These are phyloP conservation scores for Podila epicladia DNA, from an alignment of 192 early-diverging fungal species.

Conservation along the genomic window DNA sequence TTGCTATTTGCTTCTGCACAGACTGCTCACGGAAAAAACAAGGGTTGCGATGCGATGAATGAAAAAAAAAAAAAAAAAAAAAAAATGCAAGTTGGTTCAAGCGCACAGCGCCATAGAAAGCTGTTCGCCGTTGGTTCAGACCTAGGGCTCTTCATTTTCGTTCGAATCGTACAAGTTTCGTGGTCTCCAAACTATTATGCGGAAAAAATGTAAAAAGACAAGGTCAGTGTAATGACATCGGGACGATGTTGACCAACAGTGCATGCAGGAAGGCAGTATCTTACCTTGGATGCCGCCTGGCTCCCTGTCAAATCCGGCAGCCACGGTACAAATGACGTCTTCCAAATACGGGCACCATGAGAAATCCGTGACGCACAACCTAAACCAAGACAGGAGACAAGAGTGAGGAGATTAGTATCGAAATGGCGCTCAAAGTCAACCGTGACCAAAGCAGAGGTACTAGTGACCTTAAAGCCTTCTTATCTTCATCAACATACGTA, in stretches of 20 bases:
- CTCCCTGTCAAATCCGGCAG: conserved; percentile 3
- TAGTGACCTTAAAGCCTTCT: no score
- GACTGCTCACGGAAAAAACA: no score
- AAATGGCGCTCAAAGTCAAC: background rate
- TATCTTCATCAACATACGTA: background rate
- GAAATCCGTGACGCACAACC: conserved; percentile 23
- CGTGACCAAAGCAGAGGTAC: background rate
- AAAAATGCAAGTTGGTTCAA: no score
- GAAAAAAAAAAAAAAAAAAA: no score
- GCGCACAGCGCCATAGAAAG: no score
- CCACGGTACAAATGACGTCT: conserved; percentile 27
- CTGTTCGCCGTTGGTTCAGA: no score
- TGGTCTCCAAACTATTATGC: conserved; percentile 14
- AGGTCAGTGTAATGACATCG: background rate
- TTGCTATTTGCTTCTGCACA: no score
- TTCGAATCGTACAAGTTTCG: conserved; percentile 22
- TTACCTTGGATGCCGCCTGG: conserved; percentile 40
- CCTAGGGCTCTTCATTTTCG: conserved; percentile 31
- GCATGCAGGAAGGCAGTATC: background rate
- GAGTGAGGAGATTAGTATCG: background rate
- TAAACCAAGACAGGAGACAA: background rate
- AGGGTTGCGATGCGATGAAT: no score
- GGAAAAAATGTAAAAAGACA: background rate
- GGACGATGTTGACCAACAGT: background rate
- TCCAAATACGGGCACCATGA: conserved; percentile 33